Evolutionary conservation across 208 protist species (phyloP), one percentile per base, ranked within the genome.

Genomic region (Trypanosoma platydactyli): DNA sequence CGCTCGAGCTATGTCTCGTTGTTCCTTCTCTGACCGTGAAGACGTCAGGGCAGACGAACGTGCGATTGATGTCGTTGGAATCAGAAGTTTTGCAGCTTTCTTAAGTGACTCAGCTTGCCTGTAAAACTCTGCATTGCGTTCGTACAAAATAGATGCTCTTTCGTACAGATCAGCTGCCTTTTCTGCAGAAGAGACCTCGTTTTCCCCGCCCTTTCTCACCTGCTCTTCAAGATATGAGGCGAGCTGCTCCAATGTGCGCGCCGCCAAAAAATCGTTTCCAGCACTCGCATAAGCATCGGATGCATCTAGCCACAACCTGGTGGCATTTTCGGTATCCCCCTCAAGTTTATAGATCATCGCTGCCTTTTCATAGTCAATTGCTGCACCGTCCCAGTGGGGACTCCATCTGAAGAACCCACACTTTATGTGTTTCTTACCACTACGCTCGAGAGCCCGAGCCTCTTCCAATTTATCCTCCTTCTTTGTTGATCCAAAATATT

Each of bases 281-380:
- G 77, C 80, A 52, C 88, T 87, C 59, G 76, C 48, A 45, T 88
- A 67, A 25, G 76, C 71, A 30, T 77, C 45, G 20, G 77, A 79
- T 30, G 84, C 80, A 2, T 53, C 57, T 20, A 54, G 64, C 76
- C 76, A 89, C 12, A 80, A 74, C 1, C 86, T 75, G 29, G 53
- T 57, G 4, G 81, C 76, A 58, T 80, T 84, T 2, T 49, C 52
- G 27, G 74, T 65, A 63, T 81, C 71, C 12, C 64, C 59, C 11
- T 76, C n/a, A 45, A 79, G 70, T 20, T 79, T 67, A 62, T 88
- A 94, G 49, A 92, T 81, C 62, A 79, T 83, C 18, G 83, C 85
- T 1, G 88, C 88, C 24, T 81, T 80, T 33, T 92, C 84, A 45
- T 82, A 92, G 29, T 88, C 84, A 20, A 74, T 78, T 0, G 82